Evolutionary conservation across 805 yeast genomes (phyloP), one percentile per base, ranked within the genome.

Genomic region (Starmerella etchellsii): DNA sequence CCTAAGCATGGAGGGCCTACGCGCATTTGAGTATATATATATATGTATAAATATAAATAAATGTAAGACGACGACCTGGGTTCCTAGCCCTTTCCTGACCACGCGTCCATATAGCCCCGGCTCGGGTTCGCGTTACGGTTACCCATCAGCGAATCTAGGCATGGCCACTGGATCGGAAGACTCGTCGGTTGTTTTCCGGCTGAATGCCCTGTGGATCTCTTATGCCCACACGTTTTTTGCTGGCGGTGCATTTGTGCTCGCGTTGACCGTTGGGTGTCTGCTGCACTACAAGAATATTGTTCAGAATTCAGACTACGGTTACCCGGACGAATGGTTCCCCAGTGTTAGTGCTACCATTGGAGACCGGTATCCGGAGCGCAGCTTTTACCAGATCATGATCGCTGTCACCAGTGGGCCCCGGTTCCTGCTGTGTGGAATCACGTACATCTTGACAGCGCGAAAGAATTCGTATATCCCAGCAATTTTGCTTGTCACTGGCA

Each of bases 261-360:
- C 96, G 3, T 67, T 87, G 20, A 55, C 68, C 0, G 75, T 82
- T 23, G 96, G 95, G 1, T 73, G 74, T 46, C 67, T 67, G 39
- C 67, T 88, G 21, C 98, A 88, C 61, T 91, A 76, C 62, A 65
- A 79, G 45, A 85, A 91, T 58, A 91, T 91, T 56, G 95, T 91
- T 10, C 68, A 76, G 54, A 91, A 91, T 58, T 81, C 87, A 36
- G 73, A 74, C 48, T 87, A 67, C 56, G 93, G 94, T 1, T 91
- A 84, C 57, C 98, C 98, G 2, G 91, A 87, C 44, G 98, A 91
- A 60, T 91, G 98, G 97, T 88, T 91, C 57, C 98, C 98, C 2
- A 79, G 93, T 54, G 98, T 91, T 2, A 80, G 94, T 28, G 97
- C 98, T 1, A 74, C 98, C 1, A 91, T 91, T 56, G 98, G 98